Conservation (phyloP, 2,329 filamentous ascomycete species). For the Paraphoma chrysanthemicola region DNA sequence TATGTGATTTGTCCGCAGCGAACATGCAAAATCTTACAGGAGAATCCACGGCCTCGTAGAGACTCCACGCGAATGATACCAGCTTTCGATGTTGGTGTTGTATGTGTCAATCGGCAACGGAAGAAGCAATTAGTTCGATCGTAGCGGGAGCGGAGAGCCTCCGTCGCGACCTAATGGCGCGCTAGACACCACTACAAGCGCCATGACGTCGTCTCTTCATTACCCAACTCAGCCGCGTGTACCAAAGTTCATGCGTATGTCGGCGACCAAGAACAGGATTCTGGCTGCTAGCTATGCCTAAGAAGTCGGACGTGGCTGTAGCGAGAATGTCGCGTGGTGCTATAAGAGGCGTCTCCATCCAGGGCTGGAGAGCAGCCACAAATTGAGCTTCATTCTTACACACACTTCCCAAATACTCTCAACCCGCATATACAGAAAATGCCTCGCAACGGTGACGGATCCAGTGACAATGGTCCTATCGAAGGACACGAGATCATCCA, state of each 20-base stretch:
- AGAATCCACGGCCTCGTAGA: too few species aligned
- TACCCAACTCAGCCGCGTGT: constrained; percentile 1
- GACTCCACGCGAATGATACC: neutral
- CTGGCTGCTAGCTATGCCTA: neutral
- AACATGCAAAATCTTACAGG: too few species aligned
- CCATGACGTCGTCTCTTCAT: constrained; percentile 3
- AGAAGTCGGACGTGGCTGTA: neutral
- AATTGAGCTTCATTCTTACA: neutral
- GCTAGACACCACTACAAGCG: constrained; percentile 2
- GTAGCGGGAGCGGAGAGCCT: neutral
- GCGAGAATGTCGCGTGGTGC: neutral
- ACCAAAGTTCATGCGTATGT: neutral
- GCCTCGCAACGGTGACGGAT: constrained; percentile 52
- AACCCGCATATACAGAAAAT: constrained; percentile 25
- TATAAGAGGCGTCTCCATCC: neutral
- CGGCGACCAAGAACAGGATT: constrained; percentile 7
- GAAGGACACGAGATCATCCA: constrained; percentile 49
- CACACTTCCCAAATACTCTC: neutral
- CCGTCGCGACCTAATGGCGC: constrained; percentile 5
- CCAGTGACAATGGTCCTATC: constrained; percentile 48
- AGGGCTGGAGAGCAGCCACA: neutral
- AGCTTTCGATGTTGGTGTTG: neutral
- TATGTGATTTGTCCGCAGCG: neutral
- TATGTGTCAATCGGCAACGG: neutral
- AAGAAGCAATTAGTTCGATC: neutral